Evolutionary conservation across 1,284 basidiomycete species (phyloP), one percentile per base, ranked within the genome.

Genomic region (Boletus sp.): DNA sequence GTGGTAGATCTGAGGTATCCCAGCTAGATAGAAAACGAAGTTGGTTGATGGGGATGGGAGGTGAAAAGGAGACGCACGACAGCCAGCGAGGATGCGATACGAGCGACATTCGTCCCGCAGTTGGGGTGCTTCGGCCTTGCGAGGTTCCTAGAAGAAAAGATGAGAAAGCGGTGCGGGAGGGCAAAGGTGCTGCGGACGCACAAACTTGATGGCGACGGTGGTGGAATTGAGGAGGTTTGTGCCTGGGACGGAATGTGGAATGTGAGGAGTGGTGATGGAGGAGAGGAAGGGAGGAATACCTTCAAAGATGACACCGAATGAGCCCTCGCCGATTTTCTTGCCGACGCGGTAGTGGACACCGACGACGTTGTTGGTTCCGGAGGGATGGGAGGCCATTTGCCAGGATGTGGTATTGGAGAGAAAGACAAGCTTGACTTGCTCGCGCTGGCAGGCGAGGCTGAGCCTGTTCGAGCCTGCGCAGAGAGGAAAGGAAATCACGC

Each of bases 51-150:
- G 44, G 46, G 48, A 47, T 10, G 37, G 49, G 33, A 34, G 14
- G 37, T 14, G 39, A 41, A 32, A 38, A 38, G 41, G 46, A 49
- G n/a, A 86, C 91, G 56, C 71, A 95, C 93, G 82, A 54, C 91
- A 94, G 61, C 93, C 93, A 53, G 86, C 87, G 59, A 99, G 74
- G 54, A 95, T 97, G 72, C 95, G 88, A 77, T 99, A 99, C 29
- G 92, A 94, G 49, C 95, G 80, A 73, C 94, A 98, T 72, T 99
- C 95, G 69, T 99, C 95, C 51, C 95, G 78, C 37, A 98, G 75
- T 72, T 99, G 95, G 9, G 95, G 95, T 23, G 95, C 95, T 67
- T 98, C 95, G 41, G 92, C 93, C 76, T 97, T 98, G 63, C 95
- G 83, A 26, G 95, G 95, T 82, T 99, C 94, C 93, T 95, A 60